These are phyloP conservation scores for Podila verticillata DNA, from an alignment of 192 early-diverging fungal genomes.

Conservation along the genomic window DNA sequence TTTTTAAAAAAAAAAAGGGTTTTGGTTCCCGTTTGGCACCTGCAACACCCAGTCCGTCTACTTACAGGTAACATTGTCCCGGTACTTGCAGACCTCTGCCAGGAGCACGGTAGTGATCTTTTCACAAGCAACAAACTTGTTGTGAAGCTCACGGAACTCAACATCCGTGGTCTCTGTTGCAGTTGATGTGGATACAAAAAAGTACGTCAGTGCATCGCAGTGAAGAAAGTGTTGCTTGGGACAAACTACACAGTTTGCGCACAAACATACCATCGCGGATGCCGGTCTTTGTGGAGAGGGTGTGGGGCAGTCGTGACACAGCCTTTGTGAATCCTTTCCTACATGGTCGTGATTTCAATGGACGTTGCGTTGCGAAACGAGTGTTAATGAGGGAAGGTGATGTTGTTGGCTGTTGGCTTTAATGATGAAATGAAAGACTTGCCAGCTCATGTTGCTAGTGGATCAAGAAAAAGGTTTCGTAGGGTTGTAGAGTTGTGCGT, in stretches of 20 bases:
- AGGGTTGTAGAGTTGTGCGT: not conserved
- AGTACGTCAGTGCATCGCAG: not conserved
- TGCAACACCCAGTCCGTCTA: not conserved
- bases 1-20: not conserved
- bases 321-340: slow-evolving; percentile 54
- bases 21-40: not conserved
- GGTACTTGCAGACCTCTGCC: slow-evolving; percentile 38
- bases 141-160: slow-evolving; percentile 36
- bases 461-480: not conserved
- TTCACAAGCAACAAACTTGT: slow-evolving; percentile 34
- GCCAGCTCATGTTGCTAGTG: slow-evolving; percentile 23
- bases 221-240: not conserved
- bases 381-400: too few species aligned
- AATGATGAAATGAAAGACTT: not conserved
- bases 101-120: slow-evolving; percentile 18
- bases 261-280: slow-evolving; percentile 36
- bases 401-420: too few species aligned
- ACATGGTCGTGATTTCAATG: too few species aligned
- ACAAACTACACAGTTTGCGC: not conserved
- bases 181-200: not conserved
- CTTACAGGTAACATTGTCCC: slow-evolving; percentile 47
- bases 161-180: slow-evolving; percentile 35
- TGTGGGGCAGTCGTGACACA: slow-evolving; percentile 41
- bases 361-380: too few species aligned
- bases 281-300: slow-evolving; percentile 42